Evolutionary conservation across 331 rosid genomes (phyloP).

Genomic region (Acacia pycnantha): DNA sequence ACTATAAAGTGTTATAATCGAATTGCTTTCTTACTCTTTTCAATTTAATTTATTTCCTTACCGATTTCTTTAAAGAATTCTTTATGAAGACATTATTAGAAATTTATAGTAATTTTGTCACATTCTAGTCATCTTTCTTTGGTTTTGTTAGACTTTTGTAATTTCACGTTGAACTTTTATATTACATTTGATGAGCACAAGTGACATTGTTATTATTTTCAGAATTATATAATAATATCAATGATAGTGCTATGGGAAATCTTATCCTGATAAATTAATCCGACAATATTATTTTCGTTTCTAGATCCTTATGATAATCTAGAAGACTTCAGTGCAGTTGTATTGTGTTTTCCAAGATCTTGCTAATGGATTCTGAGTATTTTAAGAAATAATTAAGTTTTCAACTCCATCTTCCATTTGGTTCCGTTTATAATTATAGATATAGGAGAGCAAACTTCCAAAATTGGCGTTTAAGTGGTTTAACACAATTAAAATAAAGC

Average conservation of each 20-base stretch:
- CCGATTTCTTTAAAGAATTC: background rate
- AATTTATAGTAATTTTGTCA: background rate
- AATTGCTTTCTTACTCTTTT: background rate
- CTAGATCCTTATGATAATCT: constrained; percentile 6
- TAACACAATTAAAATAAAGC: background rate
- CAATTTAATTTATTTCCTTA: background rate
- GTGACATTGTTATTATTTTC: constrained; percentile 6
- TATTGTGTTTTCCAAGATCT: background rate
- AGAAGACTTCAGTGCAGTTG: background rate
- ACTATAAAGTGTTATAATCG: constrained; percentile 1
- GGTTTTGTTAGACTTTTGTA: background rate
- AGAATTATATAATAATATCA: constrained; percentile 17
- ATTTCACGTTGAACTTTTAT: constrained; percentile 1
- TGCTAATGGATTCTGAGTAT: background rate
- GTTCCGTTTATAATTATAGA: background rate
- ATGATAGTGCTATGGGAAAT: background rate
- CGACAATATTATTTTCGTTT: background rate
- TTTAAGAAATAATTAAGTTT: background rate
- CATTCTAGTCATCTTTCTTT: background rate
- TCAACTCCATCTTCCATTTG: background rate
- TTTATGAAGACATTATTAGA: background rate
- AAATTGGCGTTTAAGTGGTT: background rate
- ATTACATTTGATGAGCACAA: constrained; percentile 3
- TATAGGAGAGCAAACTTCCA: background rate
- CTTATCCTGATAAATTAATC: background rate